Base-by-base conservation (phyloP, 2,329 filamentous ascomycete species). In the Clonostachys solani region DNA sequence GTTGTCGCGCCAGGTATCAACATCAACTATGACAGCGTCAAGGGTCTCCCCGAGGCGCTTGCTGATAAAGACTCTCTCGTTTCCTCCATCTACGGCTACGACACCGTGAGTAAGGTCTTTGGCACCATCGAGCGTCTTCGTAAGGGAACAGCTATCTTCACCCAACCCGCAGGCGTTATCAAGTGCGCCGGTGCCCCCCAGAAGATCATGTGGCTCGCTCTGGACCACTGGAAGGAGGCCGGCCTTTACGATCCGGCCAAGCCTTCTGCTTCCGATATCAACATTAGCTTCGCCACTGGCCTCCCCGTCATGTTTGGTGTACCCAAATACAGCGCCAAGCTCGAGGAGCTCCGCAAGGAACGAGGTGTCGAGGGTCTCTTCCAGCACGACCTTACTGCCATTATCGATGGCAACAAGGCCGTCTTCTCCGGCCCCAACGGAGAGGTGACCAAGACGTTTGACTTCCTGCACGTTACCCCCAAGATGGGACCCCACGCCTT, bases 121-220 rank as follows among this genome's bases (percentile, higher is more conserved):
- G 55, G 57, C 33, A 72, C 64, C 2, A 68, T 83, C 13, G 54
- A 75, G 50, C 69, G 63, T 18, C 64, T 82, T 23, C 55, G 67
- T 8, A 67, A 71, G 48, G 80, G 80, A 4, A 64, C 56, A 5
- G 80, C 80, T 33, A 72, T 83, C 52, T 83, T 83, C 64, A 82
- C 78, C 2, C 79, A 81, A 51, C 80, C 80, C 3, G 68, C 75
- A 1, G 79, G 80, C 40, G 66, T 74, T 6, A 68, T 83, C 62
- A 83, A 83, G 62, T 83, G 79, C 50, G 79, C 79, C 3, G 80
- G 79, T 40, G 79, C 78, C 3, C 79, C 79, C 12, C 80, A 83
- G 52, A 83, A 83, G 63, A 66, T 74, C 56, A 75, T 83, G 76
- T 83, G 80, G 79, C 70, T 83, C n/a, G 80, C 79, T 1, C 62